Conservation (phyloP, 495 filamentous ascomycete genomes). For the Poronia punctata region DNA sequence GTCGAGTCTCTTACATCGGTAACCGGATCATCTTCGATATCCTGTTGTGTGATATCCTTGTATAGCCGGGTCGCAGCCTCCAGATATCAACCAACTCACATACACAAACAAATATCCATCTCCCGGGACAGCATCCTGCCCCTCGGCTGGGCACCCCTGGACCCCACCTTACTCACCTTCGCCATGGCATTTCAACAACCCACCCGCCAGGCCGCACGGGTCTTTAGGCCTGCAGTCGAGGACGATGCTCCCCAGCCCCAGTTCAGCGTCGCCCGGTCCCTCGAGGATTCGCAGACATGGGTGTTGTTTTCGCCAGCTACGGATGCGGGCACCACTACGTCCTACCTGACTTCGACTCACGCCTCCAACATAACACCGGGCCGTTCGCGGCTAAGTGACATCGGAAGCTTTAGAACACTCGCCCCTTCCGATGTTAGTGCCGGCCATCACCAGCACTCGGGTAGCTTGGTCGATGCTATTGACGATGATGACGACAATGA, state of each 20-base stretch:
- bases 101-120: too few relatives aligned
- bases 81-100: too few relatives aligned
- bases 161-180: slow-evolving; percentile 2
- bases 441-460: slow-evolving; percentile 29
- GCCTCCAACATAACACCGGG: slow-evolving; percentile 65
- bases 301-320: slow-evolving; percentile 82
- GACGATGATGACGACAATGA: slow-evolving; percentile 67
- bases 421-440: slow-evolving; percentile 42
- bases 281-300: slow-evolving; percentile 85
- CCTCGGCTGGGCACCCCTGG: slow-evolving; percentile 16
- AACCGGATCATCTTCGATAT: too few relatives aligned
- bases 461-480: slow-evolving; percentile 37
- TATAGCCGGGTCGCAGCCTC: too few relatives aligned
- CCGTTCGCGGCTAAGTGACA: slow-evolving; percentile 71
- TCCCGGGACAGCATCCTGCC: slow-evolving; percentile 13
- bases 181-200: slow-evolving; percentile 82
- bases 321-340: slow-evolving; percentile 53
- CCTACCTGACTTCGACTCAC: slow-evolving; percentile 65
- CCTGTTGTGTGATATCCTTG: too few relatives aligned
- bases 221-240: slow-evolving; percentile 45
- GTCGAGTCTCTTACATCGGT: too few relatives aligned
- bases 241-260: slow-evolving; percentile 39
- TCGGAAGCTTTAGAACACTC: slow-evolving; percentile 71
- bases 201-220: slow-evolving; percentile 52
- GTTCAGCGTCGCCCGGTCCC: slow-evolving; percentile 26